phyloP scores from a whole-genome alignment of 2,329 filamentous ascomycete species.

The Lasiodiplodia sp. region DNA sequence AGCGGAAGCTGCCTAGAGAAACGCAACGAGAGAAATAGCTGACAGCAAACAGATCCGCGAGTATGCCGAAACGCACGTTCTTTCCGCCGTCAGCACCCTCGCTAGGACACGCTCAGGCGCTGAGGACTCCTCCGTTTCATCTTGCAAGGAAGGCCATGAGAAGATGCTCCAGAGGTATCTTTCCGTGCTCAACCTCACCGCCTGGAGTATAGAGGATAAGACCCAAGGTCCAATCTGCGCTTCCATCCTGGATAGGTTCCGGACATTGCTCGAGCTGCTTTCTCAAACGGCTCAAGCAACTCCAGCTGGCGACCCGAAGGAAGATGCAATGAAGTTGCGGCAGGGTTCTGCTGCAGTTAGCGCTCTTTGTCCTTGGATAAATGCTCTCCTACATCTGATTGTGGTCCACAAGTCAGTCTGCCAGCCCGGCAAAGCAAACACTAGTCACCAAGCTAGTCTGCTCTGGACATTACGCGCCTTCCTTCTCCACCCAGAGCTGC shows the following conservation, averaged over 20 bases:
- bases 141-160: conserved; percentile 31
- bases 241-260: conserved; percentile 43
- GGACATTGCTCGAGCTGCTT: conserved; percentile 40
- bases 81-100: conserved; percentile 38
- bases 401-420: conserved; percentile 44
- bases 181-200: conserved; percentile 43
- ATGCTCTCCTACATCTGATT: conserved; percentile 50
- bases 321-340: conserved; percentile 10
- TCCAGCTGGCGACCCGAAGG: background rate
- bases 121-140: conserved; percentile 16
- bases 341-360: conserved; percentile 2
- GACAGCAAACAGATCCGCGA: conserved; percentile 42
- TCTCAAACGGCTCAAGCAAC: background rate
- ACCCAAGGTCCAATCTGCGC: conserved; percentile 37
- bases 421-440: conserved; percentile 36
- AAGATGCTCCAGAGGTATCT: conserved; percentile 43
- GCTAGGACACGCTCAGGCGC: conserved; percentile 20
- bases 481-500: conserved; percentile 48
- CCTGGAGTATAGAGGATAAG: conserved; percentile 33
- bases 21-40: conserved; percentile 13
- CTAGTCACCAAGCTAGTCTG: conserved; percentile 41
- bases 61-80: conserved; percentile 46
- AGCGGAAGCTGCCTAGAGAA: background rate
- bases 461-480: conserved; percentile 47
- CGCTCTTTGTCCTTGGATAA: conserved; percentile 31